These are phyloP conservation scores for Stentor coeruleus DNA, from an alignment of 73 alveolate species.

Conservation along the genomic window DNA sequence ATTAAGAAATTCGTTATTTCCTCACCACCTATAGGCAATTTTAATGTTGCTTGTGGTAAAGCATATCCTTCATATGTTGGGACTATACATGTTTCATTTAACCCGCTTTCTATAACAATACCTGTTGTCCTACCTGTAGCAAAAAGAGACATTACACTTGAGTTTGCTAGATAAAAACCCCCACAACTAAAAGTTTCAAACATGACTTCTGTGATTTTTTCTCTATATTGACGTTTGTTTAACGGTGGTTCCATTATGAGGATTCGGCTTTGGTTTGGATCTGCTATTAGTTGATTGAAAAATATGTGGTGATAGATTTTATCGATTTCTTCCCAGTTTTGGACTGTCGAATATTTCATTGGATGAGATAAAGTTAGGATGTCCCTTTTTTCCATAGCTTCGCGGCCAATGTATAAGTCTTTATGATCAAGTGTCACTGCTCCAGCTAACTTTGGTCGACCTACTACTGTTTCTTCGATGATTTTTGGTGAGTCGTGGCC, in stretches of 20 bases:
- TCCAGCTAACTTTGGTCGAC: slow-evolving; percentile 86
- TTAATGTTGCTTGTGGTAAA: slow-evolving; percentile 76
- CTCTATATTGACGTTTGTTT: slow-evolving; percentile 79
- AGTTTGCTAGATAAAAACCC: slow-evolving; percentile 85
- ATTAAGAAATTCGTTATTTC: slow-evolving; percentile 77
- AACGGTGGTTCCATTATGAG: slow-evolving; percentile 90
- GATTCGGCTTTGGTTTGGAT: slow-evolving; percentile 80
- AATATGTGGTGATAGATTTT: slow-evolving; percentile 84
- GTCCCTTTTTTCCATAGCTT: slow-evolving; percentile 56
- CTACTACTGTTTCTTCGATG: slow-evolving; percentile 73
- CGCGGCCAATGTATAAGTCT: slow-evolving; percentile 76
- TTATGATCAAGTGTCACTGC: slow-evolving; percentile 83
- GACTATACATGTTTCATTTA: slow-evolving; percentile 94
- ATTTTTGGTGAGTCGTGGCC: slow-evolving; percentile 56
- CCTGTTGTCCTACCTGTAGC: slow-evolving; percentile 97
- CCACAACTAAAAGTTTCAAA: slow-evolving; percentile 88
- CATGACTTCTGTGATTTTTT: slow-evolving; percentile 75
- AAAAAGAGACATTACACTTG: slow-evolving; percentile 92
- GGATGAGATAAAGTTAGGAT: slow-evolving; percentile 49
- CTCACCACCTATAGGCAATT: slow-evolving; percentile 83
- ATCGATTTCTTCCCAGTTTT: slow-evolving; percentile 79
- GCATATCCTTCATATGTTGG: slow-evolving; percentile 96
- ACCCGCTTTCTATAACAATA: slow-evolving; percentile 96
- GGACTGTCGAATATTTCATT: slow-evolving; percentile 62
- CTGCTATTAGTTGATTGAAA: slow-evolving; percentile 75